Percentiles rank a stretch among this genome's conserved stretches.
phyloP scores from a whole-genome alignment of 176 grass and related monocot genomes.

The Oryza coarctata region DNA sequence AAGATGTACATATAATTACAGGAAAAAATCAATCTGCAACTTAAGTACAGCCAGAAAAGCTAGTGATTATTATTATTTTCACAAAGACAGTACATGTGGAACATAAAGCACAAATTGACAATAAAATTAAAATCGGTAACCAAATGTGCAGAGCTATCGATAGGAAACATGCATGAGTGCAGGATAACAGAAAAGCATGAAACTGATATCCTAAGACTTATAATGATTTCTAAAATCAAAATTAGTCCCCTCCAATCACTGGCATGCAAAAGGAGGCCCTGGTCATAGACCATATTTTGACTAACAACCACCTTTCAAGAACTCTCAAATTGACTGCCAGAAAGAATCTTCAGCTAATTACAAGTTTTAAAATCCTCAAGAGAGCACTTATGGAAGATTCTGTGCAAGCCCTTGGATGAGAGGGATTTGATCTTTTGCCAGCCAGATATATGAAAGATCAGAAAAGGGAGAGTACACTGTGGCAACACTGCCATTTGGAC shows the following conservation, averaged over 20 bases:
- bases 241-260: neutral
- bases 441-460: too few species aligned
- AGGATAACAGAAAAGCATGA: slow-evolving; percentile 5
- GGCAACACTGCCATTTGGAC: neutral
- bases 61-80: too few species aligned
- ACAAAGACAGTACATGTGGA: too few species aligned
- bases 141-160: neutral
- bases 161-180: neutral
- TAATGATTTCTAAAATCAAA: neutral
- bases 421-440: too few species aligned
- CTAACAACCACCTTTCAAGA: neutral
- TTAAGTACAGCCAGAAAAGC: too few species aligned
- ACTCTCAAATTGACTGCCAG: neutral
- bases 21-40: too few species aligned
- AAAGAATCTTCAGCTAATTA: neutral
- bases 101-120: too few species aligned
- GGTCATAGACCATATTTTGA: neutral
- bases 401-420: too few species aligned
- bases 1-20: too few species aligned
- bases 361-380: neutral
- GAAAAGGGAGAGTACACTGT: too few species aligned
- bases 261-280: neutral
- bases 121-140: too few species aligned
- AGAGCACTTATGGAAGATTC: neutral
- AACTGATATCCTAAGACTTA: neutral